Evolutionary conservation across 1,139 yeast genomes (phyloP), one percentile per base, ranked within the genome.

Genomic region (Kodamaea sp.): DNA sequence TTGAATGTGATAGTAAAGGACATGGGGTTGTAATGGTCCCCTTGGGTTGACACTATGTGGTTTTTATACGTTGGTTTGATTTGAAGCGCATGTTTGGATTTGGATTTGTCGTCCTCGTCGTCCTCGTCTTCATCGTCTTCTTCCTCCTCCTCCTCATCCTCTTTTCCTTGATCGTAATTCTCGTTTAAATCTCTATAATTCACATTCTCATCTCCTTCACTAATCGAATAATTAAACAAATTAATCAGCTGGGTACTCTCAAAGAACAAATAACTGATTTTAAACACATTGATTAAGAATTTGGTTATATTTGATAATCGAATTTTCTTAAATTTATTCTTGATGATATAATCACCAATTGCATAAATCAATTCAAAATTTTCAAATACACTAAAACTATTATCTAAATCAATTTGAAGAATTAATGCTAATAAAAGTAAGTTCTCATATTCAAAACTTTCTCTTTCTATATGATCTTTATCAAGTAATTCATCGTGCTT

Each of bases 301-400:
- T 50, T 52, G 22, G 57, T 49, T 32, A 61, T 48, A 34, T 39
- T 46, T 34, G 50, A 43, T 9, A 40, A 37, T 15, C 36, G 37
- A 11, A 42, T 43, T 27, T 44, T 37, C 20, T 44, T 45, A 38
- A 51, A 53, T 44, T 56, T 61, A 38, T 54, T 48, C 40, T 57
- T 55, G 24, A 65, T 51, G 7, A 65, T 52, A 41, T 59, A 59
- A 37, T 67, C 74, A 1, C 74, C 76, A 36, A 70, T 68, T 5
- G 75, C 72, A 50, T 60, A 70, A 8, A 70, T 52, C 32, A 70
- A 57, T 37, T 70, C 74, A 30, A 60, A 67, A 48, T 71, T 71
- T 45, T 70, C 77, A 45, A 57, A 70, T 1, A 71, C 70, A 27
- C 70, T 66, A 42, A 58, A 69, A 26, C 55, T 50, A 35, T 54